Base-by-base conservation (phyloP, 495 filamentous ascomycete genomes). In the Penicillium fimorum region DNA sequence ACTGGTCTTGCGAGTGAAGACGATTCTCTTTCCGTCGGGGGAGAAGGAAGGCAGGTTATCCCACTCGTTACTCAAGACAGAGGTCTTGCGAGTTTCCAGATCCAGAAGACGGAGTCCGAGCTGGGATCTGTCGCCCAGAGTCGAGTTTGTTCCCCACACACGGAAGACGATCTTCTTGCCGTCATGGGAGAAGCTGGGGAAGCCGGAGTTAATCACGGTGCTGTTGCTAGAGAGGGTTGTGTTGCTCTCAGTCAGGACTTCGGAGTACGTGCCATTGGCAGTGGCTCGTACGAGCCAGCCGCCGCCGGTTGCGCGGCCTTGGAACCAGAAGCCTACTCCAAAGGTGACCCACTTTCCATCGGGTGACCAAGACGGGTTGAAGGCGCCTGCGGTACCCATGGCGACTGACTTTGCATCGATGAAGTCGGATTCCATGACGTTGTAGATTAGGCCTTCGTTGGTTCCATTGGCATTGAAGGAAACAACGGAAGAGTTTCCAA, bases 21-120 rank as follows among this genome's bases (percentile, higher is more conserved):
- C 56, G 29, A 70, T 70, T 1, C 50, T 52, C 32, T 63, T 55
- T 7, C 70, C 68, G 24, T 65, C 63, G 0, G 68, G 68, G 0
- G 70, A 73, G 45, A 63, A 73, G 45, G 60, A 58, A 3, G 70
- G 70, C 5, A 68, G 48, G 24, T 73, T 73, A 29, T 73, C 66
- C 61, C 66, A 66, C 15, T 58, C 63, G 1, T 50, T 60, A 15
- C 66, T 73, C 3, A 73, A 33, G 1, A 53, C 45, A 17, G 57
- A 53, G 17, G 56, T 65, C 25, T 64, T 57, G 4, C 62, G 29
- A 5, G 66, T 67, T 12, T 65, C 50, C 10, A 73, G 55, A 35
- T 73, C 64, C 5, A 70, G 13, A 8, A 73, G 37, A 22, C 65
- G 62, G 5, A 71, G 61, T 17, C 69, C 69, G 13, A 66, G 52